Base-by-base conservation (phyloP, 2,329 filamentous ascomycete genomes). In the Acrocalymma vagum region DNA sequence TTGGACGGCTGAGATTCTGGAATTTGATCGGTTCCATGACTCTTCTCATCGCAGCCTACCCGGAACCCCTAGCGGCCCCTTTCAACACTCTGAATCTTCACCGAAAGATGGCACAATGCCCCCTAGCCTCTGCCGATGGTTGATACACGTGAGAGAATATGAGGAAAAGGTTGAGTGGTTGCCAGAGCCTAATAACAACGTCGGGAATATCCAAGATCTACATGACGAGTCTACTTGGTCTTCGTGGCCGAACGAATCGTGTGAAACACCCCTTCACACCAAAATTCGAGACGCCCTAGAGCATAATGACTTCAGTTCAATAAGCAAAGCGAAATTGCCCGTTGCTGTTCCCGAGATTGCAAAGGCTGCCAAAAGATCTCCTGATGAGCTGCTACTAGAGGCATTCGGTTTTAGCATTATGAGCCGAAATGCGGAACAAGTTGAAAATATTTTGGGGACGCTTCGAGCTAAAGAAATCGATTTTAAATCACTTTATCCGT, bases 281-380 rank as follows among this genome's bases (percentile, higher is more conserved):
- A 24, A 35, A 11, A 26, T 55, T 15, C 31, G 42, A 36, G 40
- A 52, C 25, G 45, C 33, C 10, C 48, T 55, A 20, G 48, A 51
- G 26, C 38, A 47, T 14, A 55, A 55, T 21, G 38, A 47, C 23
- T 55, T 67, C 44, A 67, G 63, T 26, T 49, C 47, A n/a, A 42
- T 60, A 42, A 49, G 22, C 10, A 15, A 30, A 16, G 21, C 31
- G 6, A 23, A 23, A 3, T 30, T 60, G 2, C 49, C 55, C 1
- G 38, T 59, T 3, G 46, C 45, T 9, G 25, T 55, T 20, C 35
- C 38, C n/a, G 35, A 51, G 13, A 40, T 57, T 8, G 45, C 42
- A 1, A 42, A 48, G 29, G 48, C 51, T n/a, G 45, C 47, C 3
- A 8, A 46, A 27, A 44, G 36, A 30, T 48, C 46, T 15, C 47